Evolutionary conservation across 2,329 filamentous ascomycete species (phyloP), one percentile per base, ranked within the genome.

Genomic region (Polychaeton citri): DNA sequence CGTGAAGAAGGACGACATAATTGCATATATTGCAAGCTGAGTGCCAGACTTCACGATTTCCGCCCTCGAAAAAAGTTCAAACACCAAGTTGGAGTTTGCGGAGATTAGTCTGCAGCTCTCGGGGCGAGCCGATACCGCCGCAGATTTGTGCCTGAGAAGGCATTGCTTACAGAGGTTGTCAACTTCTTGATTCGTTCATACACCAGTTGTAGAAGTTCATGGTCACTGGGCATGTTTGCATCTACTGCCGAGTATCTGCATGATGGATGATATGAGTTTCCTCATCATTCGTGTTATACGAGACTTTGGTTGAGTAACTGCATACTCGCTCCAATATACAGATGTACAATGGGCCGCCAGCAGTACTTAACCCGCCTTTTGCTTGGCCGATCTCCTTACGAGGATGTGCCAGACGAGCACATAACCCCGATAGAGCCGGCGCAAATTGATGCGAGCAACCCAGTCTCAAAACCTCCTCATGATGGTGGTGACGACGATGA

Each of bases 1-100:
- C 35, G 87, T 94, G 63, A 98, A 98, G 63, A 96, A 98, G 26
- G 87, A 94, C 53, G 88, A 93, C 87, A 93, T 92, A 30, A 36
- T 32, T 12, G 7, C 15, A 15, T 28, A 28, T 15, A 28, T 28
- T 28, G 24, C 4, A 28, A 10, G 24, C 12, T 12, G 12, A 28
- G 24, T 15, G 12, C 21, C n/a, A 10, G 7, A 28, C 12, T 10
- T 28, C 24, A 12, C 24, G 7, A 7, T 28, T 15, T 28, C 24
- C 24, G 12, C 24, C 7, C 12, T 28, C 12, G 24, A 28, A 28
- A 28, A 28, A 28, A 28, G 24, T 28, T 28, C 24, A 7, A 28
- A 28, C 24, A 10, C 3, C 24, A 28, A 7, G 12, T 15, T 32
- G 30, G 30, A 32, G 13, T 32, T 32, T 5, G 17, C 30, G 30